Base-by-base conservation (phyloP, 2,329 filamentous ascomycete genomes). In the Diaporthe amygdali region DNA sequence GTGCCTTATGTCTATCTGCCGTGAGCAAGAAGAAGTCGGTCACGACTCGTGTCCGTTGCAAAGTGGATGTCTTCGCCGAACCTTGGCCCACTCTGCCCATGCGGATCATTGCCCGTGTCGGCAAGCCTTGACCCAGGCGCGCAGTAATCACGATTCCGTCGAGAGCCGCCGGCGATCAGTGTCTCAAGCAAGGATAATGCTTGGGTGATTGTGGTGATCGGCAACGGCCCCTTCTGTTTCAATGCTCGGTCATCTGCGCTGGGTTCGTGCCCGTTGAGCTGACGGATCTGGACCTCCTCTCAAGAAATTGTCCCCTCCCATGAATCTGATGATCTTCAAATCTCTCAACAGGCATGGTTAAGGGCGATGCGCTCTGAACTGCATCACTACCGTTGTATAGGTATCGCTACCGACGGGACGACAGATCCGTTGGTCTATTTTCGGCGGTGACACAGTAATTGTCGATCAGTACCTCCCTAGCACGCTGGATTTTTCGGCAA, bases 401-500 rank as follows among this genome's bases (percentile, higher is more conserved):
- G 27, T 46, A 7, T 10, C 34, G 9, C 14, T 41, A 8, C 41
- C 41, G 7, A 20, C 41, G 17, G 17, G 39, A 27, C 22, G 39
- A 15, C 20, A 34, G 30, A 25, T 20, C 41, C 27, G 17, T 17
- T 39, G 22, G 39, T 49, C 52, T 68, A 68, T 68, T 56, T 49
- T 41, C 54, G 37, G 39, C 27, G 34, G 52, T 47, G 34, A 41
- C 44, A 68, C 25, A 49, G 15, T 37, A 20, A 39, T 8, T 49
- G 52, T 56, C 41, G 52, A 59, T 59, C 52, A 39, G 17, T 49
- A 30, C 52, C 39, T 39, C 30, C 44, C 17, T 27, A 27, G 39
- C n/a, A 46, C 51, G 66, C 66, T 68, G 54, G 66, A 59, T 49
- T 67, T 39, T 66, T 72, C 71, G 71, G 71, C 68, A 72, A 72